Percentiles rank a stretch among this genome's conserved stretches.
phyloP scores from a whole-genome alignment of 306 rosid genomes.

The Begonia loranthoides region DNA sequence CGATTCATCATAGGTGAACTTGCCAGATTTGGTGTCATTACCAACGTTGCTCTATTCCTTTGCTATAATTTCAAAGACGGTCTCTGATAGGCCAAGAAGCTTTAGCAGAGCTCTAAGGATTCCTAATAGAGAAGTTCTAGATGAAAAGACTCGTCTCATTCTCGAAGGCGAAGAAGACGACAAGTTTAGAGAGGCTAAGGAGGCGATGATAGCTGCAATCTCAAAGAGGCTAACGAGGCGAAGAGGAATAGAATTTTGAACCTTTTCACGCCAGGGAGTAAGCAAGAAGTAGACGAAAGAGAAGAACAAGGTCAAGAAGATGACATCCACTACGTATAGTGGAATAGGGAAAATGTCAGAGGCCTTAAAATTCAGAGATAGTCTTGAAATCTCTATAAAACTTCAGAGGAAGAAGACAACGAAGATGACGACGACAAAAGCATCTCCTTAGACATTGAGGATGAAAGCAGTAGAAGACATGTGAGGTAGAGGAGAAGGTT shows the following conservation, averaged over 20 bases:
- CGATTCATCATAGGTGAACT: slow-evolving; percentile 23
- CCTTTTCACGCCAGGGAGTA: slow-evolving; percentile 74
- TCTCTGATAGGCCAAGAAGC: slow-evolving; percentile 13
- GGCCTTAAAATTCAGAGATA: too few species aligned
- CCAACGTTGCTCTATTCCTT: slow-evolving; percentile 5
- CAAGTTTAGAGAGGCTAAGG: too few species aligned
- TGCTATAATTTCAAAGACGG: slow-evolving; percentile 19
- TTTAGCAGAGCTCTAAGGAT: slow-evolving; percentile 3
- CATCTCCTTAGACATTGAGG: too few species aligned
- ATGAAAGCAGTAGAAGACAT: too few species aligned
- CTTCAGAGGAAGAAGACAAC: too few species aligned
- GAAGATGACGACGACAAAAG: too few species aligned
- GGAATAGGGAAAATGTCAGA: slow-evolving; percentile 24
- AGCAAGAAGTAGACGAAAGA: slow-evolving; percentile 70
- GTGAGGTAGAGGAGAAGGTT: too few species aligned
- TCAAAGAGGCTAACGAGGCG: slow-evolving; percentile 55
- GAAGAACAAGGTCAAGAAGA: slow-evolving; percentile 63
- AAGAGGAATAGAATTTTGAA: slow-evolving; percentile 72
- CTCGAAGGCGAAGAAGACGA: too few species aligned
- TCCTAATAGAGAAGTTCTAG: slow-evolving; percentile 11
- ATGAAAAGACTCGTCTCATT: slow-evolving; percentile 6
- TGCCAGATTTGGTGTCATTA: background rate
- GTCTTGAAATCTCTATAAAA: too few species aligned
- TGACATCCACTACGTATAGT: slow-evolving; percentile 41
- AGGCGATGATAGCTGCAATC: slow-evolving; percentile 41